Evolutionary conservation across 78 protist genomes (phyloP).

Genomic region (Cyanophora paradoxa): DNA sequence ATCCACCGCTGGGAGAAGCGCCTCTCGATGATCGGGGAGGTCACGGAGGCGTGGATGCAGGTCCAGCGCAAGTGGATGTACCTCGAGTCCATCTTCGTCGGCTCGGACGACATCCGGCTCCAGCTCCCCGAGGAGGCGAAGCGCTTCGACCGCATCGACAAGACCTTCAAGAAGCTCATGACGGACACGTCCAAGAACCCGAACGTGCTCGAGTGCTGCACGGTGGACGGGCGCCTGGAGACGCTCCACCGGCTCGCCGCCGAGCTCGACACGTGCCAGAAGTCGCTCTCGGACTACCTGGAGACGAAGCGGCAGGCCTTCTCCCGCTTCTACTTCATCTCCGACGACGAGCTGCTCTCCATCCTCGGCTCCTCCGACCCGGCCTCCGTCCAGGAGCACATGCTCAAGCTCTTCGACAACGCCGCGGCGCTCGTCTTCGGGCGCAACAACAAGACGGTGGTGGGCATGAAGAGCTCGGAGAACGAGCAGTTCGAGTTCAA

Average conservation of each 20-base stretch:
- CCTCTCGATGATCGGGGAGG: constrained; percentile 58
- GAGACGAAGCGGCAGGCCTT: constrained; percentile 79
- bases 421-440: constrained; percentile 43
- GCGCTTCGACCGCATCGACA: constrained; percentile 65
- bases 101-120: constrained; percentile 81
- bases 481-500: constrained; percentile 58
- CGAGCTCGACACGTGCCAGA: constrained; percentile 72
- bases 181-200: constrained; percentile 36
- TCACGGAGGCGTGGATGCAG: constrained; percentile 63
- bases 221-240: constrained; percentile 50
- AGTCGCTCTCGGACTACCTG: constrained; percentile 70
- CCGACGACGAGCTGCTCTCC: constrained; percentile 87
- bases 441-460: constrained; percentile 19
- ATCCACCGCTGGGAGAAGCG: constrained; percentile 73
- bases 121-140: constrained; percentile 88
- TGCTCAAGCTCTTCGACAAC: constrained; percentile 82
- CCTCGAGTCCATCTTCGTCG: constrained; percentile 81
- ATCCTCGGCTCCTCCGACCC: constrained; percentile 72
- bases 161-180: constrained; percentile 63
- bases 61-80: constrained; percentile 87
- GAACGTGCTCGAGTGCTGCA: constrained; percentile 55
- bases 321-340: constrained; percentile 91
- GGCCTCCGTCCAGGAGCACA: constrained; percentile 73
- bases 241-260: constrained; percentile 32
- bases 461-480: constrained; percentile 66